Evolutionary conservation across 2,329 filamentous ascomycete species (phyloP), one percentile per base, ranked within the genome.

Genomic region (Aureobasidium melanogenum): DNA sequence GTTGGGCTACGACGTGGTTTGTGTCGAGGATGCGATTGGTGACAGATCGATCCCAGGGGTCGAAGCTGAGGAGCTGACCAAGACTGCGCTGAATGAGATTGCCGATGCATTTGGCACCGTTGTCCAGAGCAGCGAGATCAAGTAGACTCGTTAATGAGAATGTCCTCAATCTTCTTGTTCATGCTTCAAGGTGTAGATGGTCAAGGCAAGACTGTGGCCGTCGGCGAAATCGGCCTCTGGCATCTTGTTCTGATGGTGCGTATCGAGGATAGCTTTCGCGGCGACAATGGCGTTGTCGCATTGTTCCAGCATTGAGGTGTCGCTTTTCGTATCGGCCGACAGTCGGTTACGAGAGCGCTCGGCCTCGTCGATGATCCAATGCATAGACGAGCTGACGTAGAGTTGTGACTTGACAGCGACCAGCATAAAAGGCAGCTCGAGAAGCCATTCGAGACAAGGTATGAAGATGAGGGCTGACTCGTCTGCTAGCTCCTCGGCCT

Each of bases 11-110:
- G 84, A 89, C 68, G 80, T 88, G 26, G 60, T 88, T 1, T 69
- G 88, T 24, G 82, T 79, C 0, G 76, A 81, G 66, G 86, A 88
- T 69, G 84, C 78, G 0, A 80, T 89, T 39, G 86, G 86, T 0
- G 85, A 88, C 70, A 72, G 86, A 9, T 79, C 88, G 69, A 86
- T 88, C 47, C 86, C 86, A 0, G 85, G 85, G 0, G 81, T 79
- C 0, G 74, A 75, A 6, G 84, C 81, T 0, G 77, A 79, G 12
- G 79, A 85, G 60, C 68, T 87, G 24, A 80, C 75, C 9, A 75
- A 75, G 70, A 78, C 81, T 63, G 77, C 76, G 2, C 71, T 88
- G 65, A 75, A 77, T 6, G 85, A 88, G 71, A 72, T 88, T 68
- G 82, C 68, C 0, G 86, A 88, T 77, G 80, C 77, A 1, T 87